Base-by-base conservation (phyloP, 225 moss, liverwort and hornwort species). In the Asterella californica region DNA sequence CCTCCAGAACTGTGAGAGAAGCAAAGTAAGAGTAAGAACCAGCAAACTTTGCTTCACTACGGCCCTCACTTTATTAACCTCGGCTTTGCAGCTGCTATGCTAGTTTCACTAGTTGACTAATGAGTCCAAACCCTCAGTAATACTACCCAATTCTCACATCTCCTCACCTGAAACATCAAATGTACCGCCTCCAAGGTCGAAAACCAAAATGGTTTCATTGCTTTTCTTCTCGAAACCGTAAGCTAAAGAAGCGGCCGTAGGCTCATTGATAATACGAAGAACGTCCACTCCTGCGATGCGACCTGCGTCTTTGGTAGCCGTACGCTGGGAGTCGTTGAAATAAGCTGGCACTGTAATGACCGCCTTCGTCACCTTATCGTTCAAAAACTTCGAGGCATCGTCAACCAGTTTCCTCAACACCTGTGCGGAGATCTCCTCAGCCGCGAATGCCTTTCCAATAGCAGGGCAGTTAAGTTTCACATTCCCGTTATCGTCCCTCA, bases 331-430 rank as follows among this genome's bases (percentile, higher is more conserved):
- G 60, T 96, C 96, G 46, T 96, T 96, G 81, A 96, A 96, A 75
- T 96, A 96, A 19, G 96, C 96, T 2, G 96, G 96, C 27, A 96
- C 96, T 2, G 96, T 96, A 33, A 96, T 91, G 2, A 96, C 96
- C 9, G 96, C 96, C 78, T 96, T 96, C 9, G 79, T 84, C 2
- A 96, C 96, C 81, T 92, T 92, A 47, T 96, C 96, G 61, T 96
- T 96, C 81, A 96, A 52, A 74, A 96, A 96, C 83, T 96, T 96
- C 67, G 94, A 94, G 34, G 96, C 96, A 71, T 96, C 96, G 29
- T 96, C 96, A 24, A 96, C 90, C 33, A 96, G 82, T 78, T 96
- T 96, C 33, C 94, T 91, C 71, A 96, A 34, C 25, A 96, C 96
- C 96, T 96, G 63, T 17, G 96, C 96, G 37, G 96, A 96, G 70